Base-by-base conservation (phyloP, 2,329 filamentous ascomycete genomes). In the Cadophora sp. region DNA sequence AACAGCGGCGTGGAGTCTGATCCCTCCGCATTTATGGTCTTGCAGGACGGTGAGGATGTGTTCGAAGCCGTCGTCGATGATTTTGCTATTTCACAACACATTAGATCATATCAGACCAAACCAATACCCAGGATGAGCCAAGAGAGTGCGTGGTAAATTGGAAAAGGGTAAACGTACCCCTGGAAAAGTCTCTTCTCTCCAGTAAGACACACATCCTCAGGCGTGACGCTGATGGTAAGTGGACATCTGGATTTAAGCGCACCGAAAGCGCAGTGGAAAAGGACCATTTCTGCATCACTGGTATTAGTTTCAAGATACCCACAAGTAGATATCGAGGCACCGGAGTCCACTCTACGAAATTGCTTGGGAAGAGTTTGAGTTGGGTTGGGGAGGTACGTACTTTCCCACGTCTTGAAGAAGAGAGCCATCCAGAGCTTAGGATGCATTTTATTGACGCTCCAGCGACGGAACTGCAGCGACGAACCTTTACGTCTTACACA, bases 321-420 rank as follows among this genome's bases (percentile, higher is more conserved):
- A 8, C 6, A 48, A 13, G 43, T 6, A 8, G n/a, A 13, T 24
- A 22, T 18, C 7, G 6, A 22, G n/a, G 6, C 20, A 5, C 20
- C n/a, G 4, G 4, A 22, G n/a, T 20, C n/a, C 2, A 1, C 6
- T 2, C n/a, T 20, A 11, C 7, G 45, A 48, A 18, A 48, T 9
- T 11, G 36, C 4, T 39, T 2, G 11, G 11, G 36, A 9, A 13
- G 36, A 39, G 2, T 13, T 39, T 13, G 11, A 8, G 43, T 20
- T 22, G 6, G 6, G 27, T 30, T 1, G 27, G 27, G 27, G 3
- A 22, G 20, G 14, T 6, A 72, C 80, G 65, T 72, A 87, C 86
- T 85, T 80, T 89, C 87, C 85, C 85, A 89, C 1, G 85, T 88
- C 65, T 83, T 76, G 68, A 89, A 89, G 66, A 80, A 84, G 6